A percentile compares a stretch with the other conserved stretches of the same genome.
Evolutionary conservation across 208 protist genomes (phyloP).

Genomic region (Porcisia hertigi): DNA sequence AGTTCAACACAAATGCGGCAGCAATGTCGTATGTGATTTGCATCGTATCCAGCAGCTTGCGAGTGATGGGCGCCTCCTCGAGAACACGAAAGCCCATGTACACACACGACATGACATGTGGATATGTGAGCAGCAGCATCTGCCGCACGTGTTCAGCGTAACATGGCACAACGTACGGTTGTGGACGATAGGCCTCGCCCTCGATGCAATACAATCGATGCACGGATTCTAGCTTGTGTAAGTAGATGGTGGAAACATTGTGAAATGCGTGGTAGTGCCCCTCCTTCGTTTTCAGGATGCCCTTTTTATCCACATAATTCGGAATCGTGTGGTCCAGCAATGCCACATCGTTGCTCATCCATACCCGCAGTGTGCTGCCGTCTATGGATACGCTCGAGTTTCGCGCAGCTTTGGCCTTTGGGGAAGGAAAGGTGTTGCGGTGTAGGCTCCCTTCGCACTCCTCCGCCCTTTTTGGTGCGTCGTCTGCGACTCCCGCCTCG

Average conservation of each 20-base stretch:
- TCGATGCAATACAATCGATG: slow-evolving; percentile 56
- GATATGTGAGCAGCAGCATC: slow-evolving; percentile 71
- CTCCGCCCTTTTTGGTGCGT: slow-evolving; percentile 7
- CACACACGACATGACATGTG: slow-evolving; percentile 58
- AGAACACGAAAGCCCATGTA: slow-evolving; percentile 80
- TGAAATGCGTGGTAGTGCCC: slow-evolving; percentile 56
- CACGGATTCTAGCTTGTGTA: slow-evolving; percentile 63
- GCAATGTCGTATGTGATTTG: slow-evolving; percentile 71
- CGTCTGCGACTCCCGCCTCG: slow-evolving; percentile 1
- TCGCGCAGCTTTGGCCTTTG: not conserved
- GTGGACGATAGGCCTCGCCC: slow-evolving; percentile 39
- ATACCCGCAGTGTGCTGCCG: slow-evolving; percentile 19
- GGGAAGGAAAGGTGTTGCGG: slow-evolving; percentile 15
- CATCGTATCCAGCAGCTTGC: slow-evolving; percentile 62
- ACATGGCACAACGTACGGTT: slow-evolving; percentile 80
- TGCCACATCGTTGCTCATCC: slow-evolving; percentile 31
- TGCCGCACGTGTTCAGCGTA: slow-evolving; percentile 86
- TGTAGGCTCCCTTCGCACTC: slow-evolving; percentile 11
- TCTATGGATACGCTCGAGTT: slow-evolving; percentile 23
- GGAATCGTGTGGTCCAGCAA: slow-evolving; percentile 48
- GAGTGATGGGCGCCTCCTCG: slow-evolving; percentile 59
- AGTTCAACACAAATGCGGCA: slow-evolving; percentile 69
- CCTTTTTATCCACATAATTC: slow-evolving; percentile 45
- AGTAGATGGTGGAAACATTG: slow-evolving; percentile 39
- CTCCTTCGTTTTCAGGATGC: slow-evolving; percentile 54